Conservation (phyloP, 257 asterid genomes). For the Petunia secreta region DNA sequence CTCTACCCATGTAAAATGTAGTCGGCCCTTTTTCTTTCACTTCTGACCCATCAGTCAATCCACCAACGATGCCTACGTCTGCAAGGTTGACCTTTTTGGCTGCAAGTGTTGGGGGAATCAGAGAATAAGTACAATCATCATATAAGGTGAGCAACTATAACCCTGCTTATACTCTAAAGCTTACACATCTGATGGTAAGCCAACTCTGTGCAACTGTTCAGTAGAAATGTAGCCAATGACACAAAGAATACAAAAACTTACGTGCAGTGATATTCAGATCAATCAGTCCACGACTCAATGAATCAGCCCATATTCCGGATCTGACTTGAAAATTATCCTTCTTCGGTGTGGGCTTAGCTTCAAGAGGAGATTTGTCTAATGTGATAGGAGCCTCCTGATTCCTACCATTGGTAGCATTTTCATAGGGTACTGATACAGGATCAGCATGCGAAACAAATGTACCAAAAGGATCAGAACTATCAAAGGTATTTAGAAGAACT, state of each 20-base stretch:
- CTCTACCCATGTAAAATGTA: conserved; percentile 61
- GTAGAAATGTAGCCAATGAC: too few species aligned
- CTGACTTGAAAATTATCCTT: conserved; percentile 77
- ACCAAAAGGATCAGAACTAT: conserved; percentile 70
- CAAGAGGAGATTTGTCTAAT: conserved; percentile 30
- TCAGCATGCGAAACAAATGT: conserved; percentile 54
- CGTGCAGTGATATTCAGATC: conserved; percentile 89
- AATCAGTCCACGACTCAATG: conserved; percentile 89
- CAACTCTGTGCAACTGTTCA: neutral
- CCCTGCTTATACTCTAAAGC: conserved; percentile 1
- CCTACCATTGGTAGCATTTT: conserved; percentile 39
- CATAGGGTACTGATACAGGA: conserved; percentile 42
- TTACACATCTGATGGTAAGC: neutral
- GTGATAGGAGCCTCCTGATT: conserved; percentile 35
- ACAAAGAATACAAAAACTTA: conserved; percentile 48
- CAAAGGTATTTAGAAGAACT: conserved; percentile 73
- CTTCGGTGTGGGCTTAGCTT: conserved; percentile 41
- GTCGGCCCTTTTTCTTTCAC: conserved; percentile 67
- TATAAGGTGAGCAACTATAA: neutral
- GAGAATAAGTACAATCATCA: neutral
- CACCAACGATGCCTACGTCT: conserved; percentile 77
- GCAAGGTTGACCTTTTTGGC: conserved; percentile 86
- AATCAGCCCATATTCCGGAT: conserved; percentile 98
- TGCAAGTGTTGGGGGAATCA: conserved; percentile 34
- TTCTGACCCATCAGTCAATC: conserved; percentile 56